Evolutionary conservation across 202 grass and related monocot species (phyloP), one percentile per base, ranked within the genome.

Genomic region (Bolboschoenoplectus hybrid): DNA sequence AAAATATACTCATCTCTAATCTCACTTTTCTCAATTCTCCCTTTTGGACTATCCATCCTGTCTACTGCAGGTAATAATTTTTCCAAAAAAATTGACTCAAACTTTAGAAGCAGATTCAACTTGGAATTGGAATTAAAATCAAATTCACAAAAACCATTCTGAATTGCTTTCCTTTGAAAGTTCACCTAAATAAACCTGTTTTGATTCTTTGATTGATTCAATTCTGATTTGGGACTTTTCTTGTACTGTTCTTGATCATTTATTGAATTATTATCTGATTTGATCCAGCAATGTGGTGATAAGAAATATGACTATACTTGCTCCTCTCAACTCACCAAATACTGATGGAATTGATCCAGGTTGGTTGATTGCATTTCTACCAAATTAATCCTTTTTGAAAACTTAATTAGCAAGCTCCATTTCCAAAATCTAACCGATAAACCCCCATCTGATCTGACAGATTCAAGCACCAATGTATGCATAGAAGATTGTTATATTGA

Each of bases 261-360:
- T 73, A 63, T 20, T 12, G 45, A 13, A 55, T 86, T 20, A 45
- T 85, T 52, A 67, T 39, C 34, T 40, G 14, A 39, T 83, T 78
- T 20, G 13, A 74, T 75, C 52, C 84, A 97, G 95, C 80, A 93
- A 97, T 26, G 91, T 95, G 51, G 91, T 97, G 88, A 88, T 97
- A 7, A 97, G 86, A 50, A 84, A 93, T 87, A 38, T 95, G 84
- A 93, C 89, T 11, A 90, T 97, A 85, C 72, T 93, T 69, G 88
- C 95, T 69, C 95, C 95, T 44, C 67, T 94, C 67, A 88, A 97
- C 67, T 90, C 95, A 72, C 95, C 92, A 35, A 97, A 97, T 65
- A 97, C 95, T 7, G 95, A 97, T 85, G 92, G 95, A 40, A 93
- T 97, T 43, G 95, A 97, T 95, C 95, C 95, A 89, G 92, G 95